Base-by-base conservation (phyloP, 2,329 filamentous ascomycete species). In the Sporothrix schenckii region DNA sequence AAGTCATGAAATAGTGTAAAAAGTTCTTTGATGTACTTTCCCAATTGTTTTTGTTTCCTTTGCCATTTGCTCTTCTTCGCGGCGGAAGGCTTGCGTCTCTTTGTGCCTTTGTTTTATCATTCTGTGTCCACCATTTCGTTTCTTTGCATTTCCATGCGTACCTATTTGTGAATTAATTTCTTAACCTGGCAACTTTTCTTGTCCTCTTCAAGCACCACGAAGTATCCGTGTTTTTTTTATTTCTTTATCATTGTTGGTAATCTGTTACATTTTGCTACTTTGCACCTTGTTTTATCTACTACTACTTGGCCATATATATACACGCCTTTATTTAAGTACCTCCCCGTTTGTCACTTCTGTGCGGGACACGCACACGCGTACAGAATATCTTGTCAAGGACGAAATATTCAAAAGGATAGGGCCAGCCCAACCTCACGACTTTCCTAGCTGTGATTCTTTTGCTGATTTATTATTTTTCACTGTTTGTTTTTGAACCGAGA, bases 1-100 rank as follows among this genome's bases (percentile, higher is more conserved):
- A 14, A 34, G 14, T 44, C n/a, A 67, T 47, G 65, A 53, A 19
- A 56, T 30, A 13, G 65, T 67, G 50, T 67, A 54, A 54, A 67
- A 67, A 50, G 21, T 39, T 53, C 4, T 11, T 24, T n/a, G 14
- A 44, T 24, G 24, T 24, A 7, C 34, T 27, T 61, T 6, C 3
- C 27, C n/a, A 11, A 47, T 6, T n/a, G 4, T 34, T 19, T 39
- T 30, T 56, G 44, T 44, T 27, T 16, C 19, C 9, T 41, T 53
- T 67, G 49, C 56, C 7, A 9, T 34, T 3, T 53, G 2, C 14
- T 66, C 13, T 66, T 21, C 3, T 34, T 19, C 14, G 61, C 61
- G 53, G 27, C 39, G 27, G 39, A 61, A 7, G 41, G 27, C 24
- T 66, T 58, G 3, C 19, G 30, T 41, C 2, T 30, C 34, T 66